phyloP scores from a whole-genome alignment of 2,329 filamentous ascomycete genomes.

The Fusarium sp. region DNA sequence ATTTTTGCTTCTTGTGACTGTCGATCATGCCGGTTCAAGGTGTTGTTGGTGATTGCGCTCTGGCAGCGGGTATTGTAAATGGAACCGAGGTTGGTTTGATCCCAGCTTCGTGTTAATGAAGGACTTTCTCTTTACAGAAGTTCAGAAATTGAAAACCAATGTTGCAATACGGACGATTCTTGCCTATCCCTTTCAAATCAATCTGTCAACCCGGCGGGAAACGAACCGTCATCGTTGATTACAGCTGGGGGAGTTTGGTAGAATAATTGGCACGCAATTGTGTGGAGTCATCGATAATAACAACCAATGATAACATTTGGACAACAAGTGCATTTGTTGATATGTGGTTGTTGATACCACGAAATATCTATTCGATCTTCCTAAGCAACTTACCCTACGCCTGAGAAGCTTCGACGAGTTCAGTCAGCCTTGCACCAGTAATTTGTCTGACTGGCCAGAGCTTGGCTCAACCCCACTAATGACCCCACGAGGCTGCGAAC shows the following conservation, averaged over 20 bases:
- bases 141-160: not conserved
- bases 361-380: not conserved
- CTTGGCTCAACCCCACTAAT: conserved; percentile 1
- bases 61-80: not conserved
- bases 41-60: not conserved
- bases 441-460: conserved; percentile 25
- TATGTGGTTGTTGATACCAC: not conserved
- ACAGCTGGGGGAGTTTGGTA: not conserved
- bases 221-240: not conserved
- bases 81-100: not conserved
- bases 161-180: not conserved
- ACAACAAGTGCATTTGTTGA: not conserved
- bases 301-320: not conserved
- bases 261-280: too few relatives aligned
- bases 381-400: conserved; percentile 13
- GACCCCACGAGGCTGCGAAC: conserved; percentile 43
- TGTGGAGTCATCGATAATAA: not conserved
- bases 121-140: not conserved
- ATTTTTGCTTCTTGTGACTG: not conserved
- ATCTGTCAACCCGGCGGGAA: not conserved
- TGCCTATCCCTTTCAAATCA: not conserved
- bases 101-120: not conserved
- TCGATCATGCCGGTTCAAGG: not conserved
- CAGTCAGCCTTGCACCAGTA: conserved; percentile 37
- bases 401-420: not conserved